Evolutionary conservation across 2,329 filamentous ascomycete species (phyloP).

Genomic region (Penicillium sp.): DNA sequence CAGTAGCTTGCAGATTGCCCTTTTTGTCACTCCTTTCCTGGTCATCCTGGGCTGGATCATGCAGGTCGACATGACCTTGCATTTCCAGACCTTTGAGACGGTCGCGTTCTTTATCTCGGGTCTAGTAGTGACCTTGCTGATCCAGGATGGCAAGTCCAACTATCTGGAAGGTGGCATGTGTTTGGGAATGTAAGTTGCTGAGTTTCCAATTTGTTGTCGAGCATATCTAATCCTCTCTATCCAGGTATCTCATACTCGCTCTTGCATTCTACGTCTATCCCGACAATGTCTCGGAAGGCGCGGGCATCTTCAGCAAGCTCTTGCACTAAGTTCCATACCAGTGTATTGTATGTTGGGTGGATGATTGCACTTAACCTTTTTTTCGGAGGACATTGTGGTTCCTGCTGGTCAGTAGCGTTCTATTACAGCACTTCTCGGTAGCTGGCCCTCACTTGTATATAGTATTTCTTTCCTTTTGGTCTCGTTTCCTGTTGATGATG

Average conservation of each 20-base stretch:
- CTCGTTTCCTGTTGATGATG: too few species aligned
- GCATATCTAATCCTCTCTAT: not conserved
- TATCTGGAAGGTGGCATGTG: conserved; percentile 77
- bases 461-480: too few species aligned
- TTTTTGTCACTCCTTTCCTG: conserved; percentile 73
- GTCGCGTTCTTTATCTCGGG: conserved; percentile 71
- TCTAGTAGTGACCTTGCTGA: conserved; percentile 65
- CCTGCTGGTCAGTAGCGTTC: not conserved
- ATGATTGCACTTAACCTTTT: conserved; percentile 16
- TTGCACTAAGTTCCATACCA: conserved; percentile 35
- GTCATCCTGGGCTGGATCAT: conserved; percentile 77
- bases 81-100: conserved; percentile 75
- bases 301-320: conserved; percentile 15
- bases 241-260: conserved; percentile 42
- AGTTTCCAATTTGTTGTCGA: not conserved
- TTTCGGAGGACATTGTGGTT: too few species aligned
- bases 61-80: conserved; percentile 65
- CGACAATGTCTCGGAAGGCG: conserved; percentile 32
- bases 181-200: conserved; percentile 46
- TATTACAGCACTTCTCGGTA: not conserved
- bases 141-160: conserved; percentile 77
- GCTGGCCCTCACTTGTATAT: not conserved
- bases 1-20: conserved; percentile 74
- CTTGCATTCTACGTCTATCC: conserved; percentile 48
- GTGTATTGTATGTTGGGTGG: conserved; percentile 34